Evolutionary conservation across 306 rosid species (phyloP), one percentile per base, ranked within the genome.

Genomic region (Hippophae tibetana): DNA sequence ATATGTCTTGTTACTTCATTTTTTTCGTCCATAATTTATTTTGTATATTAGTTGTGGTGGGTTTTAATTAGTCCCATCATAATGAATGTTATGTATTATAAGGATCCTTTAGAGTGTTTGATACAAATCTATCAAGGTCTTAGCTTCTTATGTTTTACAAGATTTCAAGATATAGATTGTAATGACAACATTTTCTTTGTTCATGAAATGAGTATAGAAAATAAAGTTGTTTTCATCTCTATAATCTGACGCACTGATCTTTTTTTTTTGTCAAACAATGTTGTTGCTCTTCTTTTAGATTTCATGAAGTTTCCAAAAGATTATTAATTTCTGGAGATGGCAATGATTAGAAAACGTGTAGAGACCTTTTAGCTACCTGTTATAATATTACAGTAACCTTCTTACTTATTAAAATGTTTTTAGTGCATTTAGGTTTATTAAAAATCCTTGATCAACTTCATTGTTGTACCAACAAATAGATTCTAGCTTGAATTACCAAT

Each of bases 41-140:
- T 38, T 70, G 80, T 76, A 66, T 64, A 68, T 75, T 31, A 76
- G 69, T 58, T 70, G 58, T 46, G 54, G 62, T 68, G 76, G 58
- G 66, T 65, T 67, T 65, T 66, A 53, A 57, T 60, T 54, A 10
- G 72, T 60, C 51, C 69, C 81, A 31, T 52, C 64, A 69, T 61
- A 73, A 57, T 71, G 67, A 57, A 58, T 70, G 63, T 67, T 44
- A 64, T 69, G 13, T 66, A 48, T 67, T 57, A 43, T 54, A 46
- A 52, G 48, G 62, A 64, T 58, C 64, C 55, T 73, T 66, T 74
- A 72, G 62, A 58, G 68, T 80, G 52, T 63, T 61, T 56, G 38
- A 64, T 57, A 43, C 64, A 63, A 54, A 11, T 31, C 13, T 57
- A 60, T 56, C 6, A 49, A 61, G 67, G 60, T 63, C 77, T 74